These are phyloP conservation scores for Tricholoma saponaceum DNA, from an alignment of 768 basidiomycete species.

Conservation along the genomic window DNA sequence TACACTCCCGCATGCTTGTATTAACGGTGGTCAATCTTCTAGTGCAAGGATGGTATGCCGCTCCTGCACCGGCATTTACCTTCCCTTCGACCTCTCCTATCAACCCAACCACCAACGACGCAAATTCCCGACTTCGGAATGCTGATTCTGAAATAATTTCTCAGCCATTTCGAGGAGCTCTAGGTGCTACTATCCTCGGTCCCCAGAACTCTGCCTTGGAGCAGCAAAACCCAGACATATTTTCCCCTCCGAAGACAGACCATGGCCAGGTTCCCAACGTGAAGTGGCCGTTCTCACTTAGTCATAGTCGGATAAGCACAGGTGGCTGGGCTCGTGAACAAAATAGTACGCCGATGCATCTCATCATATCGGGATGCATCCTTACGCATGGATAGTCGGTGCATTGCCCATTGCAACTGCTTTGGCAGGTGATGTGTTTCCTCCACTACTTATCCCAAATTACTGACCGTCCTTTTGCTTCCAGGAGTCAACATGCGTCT, in stretches of 20 bases:
- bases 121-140: slow-evolving; percentile 7
- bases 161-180: slow-evolving; percentile 36
- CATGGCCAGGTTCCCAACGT: slow-evolving; percentile 49
- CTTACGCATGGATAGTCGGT: slow-evolving; percentile 26
- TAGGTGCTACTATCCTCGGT: slow-evolving; percentile 40
- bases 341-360: slow-evolving; percentile 37
- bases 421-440: slow-evolving; percentile 24
- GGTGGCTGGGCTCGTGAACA: slow-evolving; percentile 70
- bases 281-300: slow-evolving; percentile 64
- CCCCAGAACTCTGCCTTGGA: slow-evolving; percentile 56
- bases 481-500: slow-evolving; percentile 54
- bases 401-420: slow-evolving; percentile 45
- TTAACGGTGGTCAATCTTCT: neutral
- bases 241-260: slow-evolving; percentile 65
- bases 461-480: slow-evolving; percentile 9
- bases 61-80: slow-evolving; percentile 2
- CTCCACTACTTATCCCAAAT: neutral
- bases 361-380: neutral
- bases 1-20: neutral
- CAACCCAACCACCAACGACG: neutral
- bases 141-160: neutral
- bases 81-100: neutral
- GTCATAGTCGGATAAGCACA: slow-evolving; percentile 53
- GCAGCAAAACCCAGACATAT: slow-evolving; percentile 49
- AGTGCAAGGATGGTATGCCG: neutral